A percentile compares a stretch with the other conserved stretches of the same genome.
phyloP scores from a whole-genome alignment of 2,329 filamentous ascomycete species.

The Kalmusia sp. region DNA sequence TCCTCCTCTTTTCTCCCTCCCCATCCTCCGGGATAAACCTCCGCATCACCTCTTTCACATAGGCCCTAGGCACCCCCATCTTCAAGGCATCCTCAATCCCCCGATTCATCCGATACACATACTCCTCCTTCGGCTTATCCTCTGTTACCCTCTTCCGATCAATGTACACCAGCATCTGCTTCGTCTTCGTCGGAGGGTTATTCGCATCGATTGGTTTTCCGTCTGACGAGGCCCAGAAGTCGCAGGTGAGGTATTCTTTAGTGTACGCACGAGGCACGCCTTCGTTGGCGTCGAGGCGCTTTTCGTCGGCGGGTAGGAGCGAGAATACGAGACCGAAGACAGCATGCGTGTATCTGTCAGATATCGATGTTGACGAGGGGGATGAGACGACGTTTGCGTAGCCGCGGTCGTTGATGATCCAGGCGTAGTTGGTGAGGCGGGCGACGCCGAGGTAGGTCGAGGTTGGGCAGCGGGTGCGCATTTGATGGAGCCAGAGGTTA shows the following conservation, averaged over 20 bases:
- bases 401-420: conserved; percentile 71
- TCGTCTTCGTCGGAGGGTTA: conserved; percentile 26
- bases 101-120: conserved; percentile 68
- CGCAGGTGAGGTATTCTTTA: conserved; percentile 57
- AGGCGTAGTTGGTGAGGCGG: conserved; percentile 63
- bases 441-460: conserved; percentile 65
- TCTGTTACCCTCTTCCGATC: conserved; percentile 54
- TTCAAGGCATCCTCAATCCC: conserved; percentile 66
- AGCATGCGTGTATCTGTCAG: conserved; percentile 41
- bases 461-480: conserved; percentile 65
- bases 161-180: conserved; percentile 65
- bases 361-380: conserved; percentile 1
- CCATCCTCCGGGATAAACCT: conserved; percentile 52
- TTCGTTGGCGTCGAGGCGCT: conserved; percentile 56
- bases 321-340: conserved; percentile 48
- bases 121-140: conserved; percentile 61
- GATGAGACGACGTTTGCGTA: conserved; percentile 69
- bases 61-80: conserved; percentile 61
- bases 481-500: conserved; percentile 72
- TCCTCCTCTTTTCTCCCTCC: conserved; percentile 22
- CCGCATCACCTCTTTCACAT: conserved; percentile 64
- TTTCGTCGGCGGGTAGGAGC: conserved; percentile 35
- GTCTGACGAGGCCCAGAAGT: conserved; percentile 48
- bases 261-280: conserved; percentile 68
- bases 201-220: conserved; percentile 23